Conservation (phyloP, 2,329 filamentous ascomycete genomes). For the Coniosporium tulheliwenetii region DNA sequence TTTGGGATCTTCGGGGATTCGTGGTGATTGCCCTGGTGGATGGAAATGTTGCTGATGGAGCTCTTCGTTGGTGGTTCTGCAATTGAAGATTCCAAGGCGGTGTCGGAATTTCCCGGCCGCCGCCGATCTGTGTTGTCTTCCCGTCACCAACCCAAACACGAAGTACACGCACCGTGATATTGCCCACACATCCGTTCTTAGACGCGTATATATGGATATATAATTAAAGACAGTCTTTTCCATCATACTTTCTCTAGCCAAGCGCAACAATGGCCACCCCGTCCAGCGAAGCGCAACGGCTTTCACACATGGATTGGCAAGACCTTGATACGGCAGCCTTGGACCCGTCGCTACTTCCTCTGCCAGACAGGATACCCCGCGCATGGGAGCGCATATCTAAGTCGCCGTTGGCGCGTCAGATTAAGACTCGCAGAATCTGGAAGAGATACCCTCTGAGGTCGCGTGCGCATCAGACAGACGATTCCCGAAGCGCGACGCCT, state of each 20-base stretch:
- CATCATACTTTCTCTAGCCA: background rate
- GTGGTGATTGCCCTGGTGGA: too few species aligned
- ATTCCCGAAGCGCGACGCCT: background rate
- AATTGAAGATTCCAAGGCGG: background rate
- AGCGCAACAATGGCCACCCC: background rate
- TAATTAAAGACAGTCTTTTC: background rate
- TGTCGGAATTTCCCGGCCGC: background rate
- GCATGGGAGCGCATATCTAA: conserved; percentile 33
- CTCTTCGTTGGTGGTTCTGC: too few species aligned
- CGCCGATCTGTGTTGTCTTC: background rate
- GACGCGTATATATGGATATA: background rate
- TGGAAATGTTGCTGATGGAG: too few species aligned
- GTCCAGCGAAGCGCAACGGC: conserved; percentile 1
- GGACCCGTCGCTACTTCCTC: conserved; percentile 22
- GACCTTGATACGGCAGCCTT: conserved; percentile 24
- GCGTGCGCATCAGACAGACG: background rate
- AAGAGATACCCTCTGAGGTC: conserved; percentile 20
- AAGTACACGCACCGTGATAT: background rate
- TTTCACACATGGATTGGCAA: conserved; percentile 23
- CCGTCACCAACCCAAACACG: background rate
- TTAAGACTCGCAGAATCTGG: conserved; percentile 30
- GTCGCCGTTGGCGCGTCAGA: conserved; percentile 19
- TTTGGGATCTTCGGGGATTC: too few species aligned
- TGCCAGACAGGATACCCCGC: conserved; percentile 23
- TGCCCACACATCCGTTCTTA: background rate